Evolutionary conservation across 1,284 basidiomycete species (phyloP).

Genomic region (Paramarasmius palmivorus): DNA sequence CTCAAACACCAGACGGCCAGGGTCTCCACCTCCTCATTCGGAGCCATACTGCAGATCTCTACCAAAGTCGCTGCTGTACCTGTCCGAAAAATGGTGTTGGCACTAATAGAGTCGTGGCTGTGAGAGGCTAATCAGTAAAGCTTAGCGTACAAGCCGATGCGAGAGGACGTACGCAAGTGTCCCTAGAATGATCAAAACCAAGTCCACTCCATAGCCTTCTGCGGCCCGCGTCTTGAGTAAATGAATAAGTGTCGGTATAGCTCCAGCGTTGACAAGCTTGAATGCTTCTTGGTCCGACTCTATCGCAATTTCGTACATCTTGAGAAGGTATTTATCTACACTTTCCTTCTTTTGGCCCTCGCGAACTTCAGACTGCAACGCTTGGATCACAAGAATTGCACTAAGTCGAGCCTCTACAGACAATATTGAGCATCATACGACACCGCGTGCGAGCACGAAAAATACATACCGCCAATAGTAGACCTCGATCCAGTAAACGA

Average conservation of each 20-base stretch:
- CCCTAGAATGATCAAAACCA: slow-evolving; percentile 23
- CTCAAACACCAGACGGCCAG: slow-evolving; percentile 25
- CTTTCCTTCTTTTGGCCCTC: slow-evolving; percentile 20
- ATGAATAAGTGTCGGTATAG: slow-evolving; percentile 21
- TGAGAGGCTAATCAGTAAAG: neutral
- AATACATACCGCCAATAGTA: neutral
- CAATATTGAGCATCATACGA: neutral
- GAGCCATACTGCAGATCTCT: slow-evolving; percentile 21
- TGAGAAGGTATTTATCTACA: slow-evolving; percentile 24
- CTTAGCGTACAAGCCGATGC: neutral
- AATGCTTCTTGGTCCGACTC: slow-evolving; percentile 24
- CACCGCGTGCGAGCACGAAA: neutral
- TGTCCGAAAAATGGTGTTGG: slow-evolving; percentile 12
- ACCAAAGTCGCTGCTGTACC: slow-evolving; percentile 17
- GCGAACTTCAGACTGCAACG: slow-evolving; percentile 25
- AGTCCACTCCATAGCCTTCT: slow-evolving; percentile 21
- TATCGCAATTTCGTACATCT: slow-evolving; percentile 19
- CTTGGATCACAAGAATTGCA: slow-evolving; percentile 23
- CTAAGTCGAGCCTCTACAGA: slow-evolving; percentile 11
- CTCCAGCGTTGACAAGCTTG: slow-evolving; percentile 26
- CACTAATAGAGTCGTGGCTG: slow-evolving; percentile 24
- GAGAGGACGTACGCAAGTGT: slow-evolving; percentile 21
- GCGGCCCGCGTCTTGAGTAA: slow-evolving; percentile 25
- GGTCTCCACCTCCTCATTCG: slow-evolving; percentile 20
- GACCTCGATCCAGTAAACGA: neutral